Evolutionary conservation across 2,329 filamentous ascomycete species (phyloP).

Genomic region (Aspergillus sp.): DNA sequence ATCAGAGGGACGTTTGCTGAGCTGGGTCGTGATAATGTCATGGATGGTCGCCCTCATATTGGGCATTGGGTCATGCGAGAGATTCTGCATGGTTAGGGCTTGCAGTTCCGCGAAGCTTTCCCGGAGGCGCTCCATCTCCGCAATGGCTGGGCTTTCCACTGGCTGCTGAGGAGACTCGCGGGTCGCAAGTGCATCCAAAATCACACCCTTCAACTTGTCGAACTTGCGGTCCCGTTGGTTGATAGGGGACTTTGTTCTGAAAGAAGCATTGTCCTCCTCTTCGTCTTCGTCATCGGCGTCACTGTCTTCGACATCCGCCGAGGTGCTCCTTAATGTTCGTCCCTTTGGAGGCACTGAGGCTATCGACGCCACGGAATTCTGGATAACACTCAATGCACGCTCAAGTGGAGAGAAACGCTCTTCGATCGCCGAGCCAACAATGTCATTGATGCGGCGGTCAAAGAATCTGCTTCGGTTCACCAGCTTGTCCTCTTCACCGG

Average conservation of each 20-base stretch:
- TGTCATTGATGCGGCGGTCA: conserved; percentile 75
- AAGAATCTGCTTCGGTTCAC: conserved; percentile 78
- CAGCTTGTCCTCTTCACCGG: conserved; percentile 74
- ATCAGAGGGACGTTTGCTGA: conserved; percentile 45
- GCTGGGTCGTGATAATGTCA: conserved; percentile 50
- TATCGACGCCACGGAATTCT: conserved; percentile 55
- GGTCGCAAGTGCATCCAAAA: conserved; percentile 56
- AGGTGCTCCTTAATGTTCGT: conserved; percentile 55
- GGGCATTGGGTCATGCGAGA: conserved; percentile 31
- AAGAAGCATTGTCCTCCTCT: conserved; percentile 44
- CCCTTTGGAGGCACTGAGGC: conserved; percentile 49
- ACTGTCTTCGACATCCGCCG: conserved; percentile 62
- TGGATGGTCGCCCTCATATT: conserved; percentile 56
- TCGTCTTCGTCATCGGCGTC: conserved; percentile 95
- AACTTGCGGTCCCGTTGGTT: conserved; percentile 59
- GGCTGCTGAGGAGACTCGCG: conserved; percentile 26
- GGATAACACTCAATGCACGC: conserved; percentile 65
- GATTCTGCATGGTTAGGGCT: conserved; percentile 30
- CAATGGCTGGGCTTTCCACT: conserved; percentile 17
- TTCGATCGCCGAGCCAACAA: conserved; percentile 70
- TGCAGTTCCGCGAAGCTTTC: conserved; percentile 31
- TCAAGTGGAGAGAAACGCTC: conserved; percentile 73
- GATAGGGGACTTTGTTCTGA: conserved; percentile 66
- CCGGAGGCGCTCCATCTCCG: conserved; percentile 31
- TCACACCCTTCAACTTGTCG: conserved; percentile 64